Conservation (phyloP, 2,329 filamentous ascomycete genomes). For the Arthrobotrys pseudoclavata region DNA sequence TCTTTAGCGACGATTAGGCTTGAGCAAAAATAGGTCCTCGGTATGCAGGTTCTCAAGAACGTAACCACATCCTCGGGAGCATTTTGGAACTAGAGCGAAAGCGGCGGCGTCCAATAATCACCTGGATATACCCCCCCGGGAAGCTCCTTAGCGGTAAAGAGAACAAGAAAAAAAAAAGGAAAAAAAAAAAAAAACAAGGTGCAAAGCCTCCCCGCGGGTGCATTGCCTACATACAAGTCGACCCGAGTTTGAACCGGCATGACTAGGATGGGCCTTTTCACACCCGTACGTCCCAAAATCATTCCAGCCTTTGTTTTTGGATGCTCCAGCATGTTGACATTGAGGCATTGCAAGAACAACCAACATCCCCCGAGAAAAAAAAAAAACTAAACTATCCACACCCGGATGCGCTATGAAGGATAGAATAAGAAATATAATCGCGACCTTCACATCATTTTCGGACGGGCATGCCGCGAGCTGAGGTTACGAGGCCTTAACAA, state of each 20-base stretch:
- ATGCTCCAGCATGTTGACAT: slow-evolving; percentile 8
- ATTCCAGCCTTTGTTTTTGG: slow-evolving; percentile 42
- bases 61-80: slow-evolving; percentile 52
- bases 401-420: slow-evolving; percentile 9
- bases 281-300: background rate
- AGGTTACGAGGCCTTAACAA: slow-evolving; percentile 54
- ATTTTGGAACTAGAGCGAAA: slow-evolving; percentile 29
- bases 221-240: slow-evolving; percentile 54
- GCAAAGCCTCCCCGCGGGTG: slow-evolving; percentile 56
- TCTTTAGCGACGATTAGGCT: slow-evolving; percentile 56
- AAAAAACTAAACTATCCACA: slow-evolving; percentile 17
- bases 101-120: slow-evolving; percentile 54
- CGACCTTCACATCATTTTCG: slow-evolving; percentile 44
- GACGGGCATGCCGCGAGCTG: slow-evolving; percentile 57
- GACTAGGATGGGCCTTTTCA: slow-evolving; percentile 11
- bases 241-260: slow-evolving; percentile 48
- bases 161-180: background rate
- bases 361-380: slow-evolving; percentile 35
- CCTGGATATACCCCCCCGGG: slow-evolving; percentile 36
- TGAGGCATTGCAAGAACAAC: background rate
- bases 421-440: slow-evolving; percentile 53
- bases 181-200: background rate
- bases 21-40: slow-evolving; percentile 44
- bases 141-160: background rate
- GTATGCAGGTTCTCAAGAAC: slow-evolving; percentile 51